These are phyloP conservation scores for Lizonia empirigonia DNA, from an alignment of 2,329 filamentous ascomycete genomes.

Conservation along the genomic window DNA sequence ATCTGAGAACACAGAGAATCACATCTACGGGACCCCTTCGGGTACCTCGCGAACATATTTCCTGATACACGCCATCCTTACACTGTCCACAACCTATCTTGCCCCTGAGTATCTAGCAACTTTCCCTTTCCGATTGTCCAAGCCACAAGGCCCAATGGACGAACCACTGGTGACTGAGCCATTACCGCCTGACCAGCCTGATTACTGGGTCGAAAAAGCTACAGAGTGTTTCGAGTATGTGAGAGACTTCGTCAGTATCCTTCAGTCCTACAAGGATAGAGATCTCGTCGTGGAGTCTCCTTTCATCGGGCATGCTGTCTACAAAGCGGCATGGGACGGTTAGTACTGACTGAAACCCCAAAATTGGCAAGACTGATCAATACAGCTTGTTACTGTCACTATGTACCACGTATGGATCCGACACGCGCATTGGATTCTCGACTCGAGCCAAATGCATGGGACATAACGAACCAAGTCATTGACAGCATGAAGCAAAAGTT, in stretches of 20 bases:
- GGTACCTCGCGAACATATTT: conserved; percentile 68
- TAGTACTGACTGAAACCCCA: conserved; percentile 15
- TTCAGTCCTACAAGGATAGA: conserved; percentile 65
- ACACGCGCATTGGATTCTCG: conserved; percentile 56
- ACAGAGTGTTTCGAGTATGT: conserved; percentile 67
- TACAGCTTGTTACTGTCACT: conserved; percentile 65
- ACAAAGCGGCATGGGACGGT: conserved; percentile 68
- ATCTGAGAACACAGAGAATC: conserved; percentile 66
- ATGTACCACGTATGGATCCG: conserved; percentile 72
- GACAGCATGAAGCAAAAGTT: conserved; percentile 23
- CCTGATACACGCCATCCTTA: conserved; percentile 69
- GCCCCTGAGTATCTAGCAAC: conserved; percentile 69
- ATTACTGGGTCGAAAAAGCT: conserved; percentile 68
- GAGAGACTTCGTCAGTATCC: conserved; percentile 67
- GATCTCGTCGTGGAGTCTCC: conserved; percentile 70
- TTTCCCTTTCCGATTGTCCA: conserved; percentile 63
- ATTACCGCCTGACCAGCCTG: conserved; percentile 34
- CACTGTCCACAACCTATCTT: conserved; percentile 69
- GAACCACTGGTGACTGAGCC: conserved; percentile 59
- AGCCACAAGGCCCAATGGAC: conserved; percentile 64
- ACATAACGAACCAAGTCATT: conserved; percentile 25
- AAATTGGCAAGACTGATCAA: conserved; percentile 1
- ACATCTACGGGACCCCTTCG: conserved; percentile 60
- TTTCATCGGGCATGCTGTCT: conserved; percentile 69
- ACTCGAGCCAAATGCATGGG: conserved; percentile 23